Evolutionary conservation across 352 stramenopile genomes (phyloP), one percentile per base, ranked within the genome.

Genomic region (Phytophthora pisi): DNA sequence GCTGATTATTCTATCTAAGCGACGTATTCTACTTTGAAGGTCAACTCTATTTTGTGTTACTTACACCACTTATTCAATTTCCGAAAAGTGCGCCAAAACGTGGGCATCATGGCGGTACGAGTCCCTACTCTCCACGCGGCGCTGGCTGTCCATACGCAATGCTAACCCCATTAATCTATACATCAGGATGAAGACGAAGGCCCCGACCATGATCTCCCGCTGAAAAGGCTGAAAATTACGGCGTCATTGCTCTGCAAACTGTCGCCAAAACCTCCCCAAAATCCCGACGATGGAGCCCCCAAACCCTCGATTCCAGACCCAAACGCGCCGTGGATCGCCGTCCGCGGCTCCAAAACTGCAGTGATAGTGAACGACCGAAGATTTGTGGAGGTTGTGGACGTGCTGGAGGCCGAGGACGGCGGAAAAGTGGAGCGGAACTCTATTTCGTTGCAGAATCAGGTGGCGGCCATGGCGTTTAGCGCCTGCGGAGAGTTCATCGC

Each of bases 391-490:
- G 20, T 57, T 18, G 34, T 63, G 23, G 45, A 64, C 8, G 3
- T 61, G 1, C 24, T 15, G 4, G 42, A 59, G 2, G 18, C 3
- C 2, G 36, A 43, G 4, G 36, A 36, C 15, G 5, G 23, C 40
- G 47, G 6, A 53, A 50, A 70, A 26, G n/a, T 4, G 11, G 8
- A 30, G 81, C 71, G 67, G 30, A 56, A 49, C 7, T 31, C 20
- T 5, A 74, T 84, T 30, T 8, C 38, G 20, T 7, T 66, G 0
- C 36, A 50, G 10, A 40, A 70, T 23, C 42, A 57, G 11, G 67
- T 80, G 15, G 31, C 61, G 52, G 71, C 66, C 11, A 49, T 82
- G 55, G 57, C 70, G 8, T 77, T 84, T 18, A 84, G 74, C 36
- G 51, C 34, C n/a, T 81, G 74, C 53, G 73, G 76, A 10, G 52